Percentiles rank a stretch among this genome's conserved stretches.
Evolutionary conservation across 768 basidiomycete genomes (phyloP).

Genomic region (Termitomyces sp.): DNA sequence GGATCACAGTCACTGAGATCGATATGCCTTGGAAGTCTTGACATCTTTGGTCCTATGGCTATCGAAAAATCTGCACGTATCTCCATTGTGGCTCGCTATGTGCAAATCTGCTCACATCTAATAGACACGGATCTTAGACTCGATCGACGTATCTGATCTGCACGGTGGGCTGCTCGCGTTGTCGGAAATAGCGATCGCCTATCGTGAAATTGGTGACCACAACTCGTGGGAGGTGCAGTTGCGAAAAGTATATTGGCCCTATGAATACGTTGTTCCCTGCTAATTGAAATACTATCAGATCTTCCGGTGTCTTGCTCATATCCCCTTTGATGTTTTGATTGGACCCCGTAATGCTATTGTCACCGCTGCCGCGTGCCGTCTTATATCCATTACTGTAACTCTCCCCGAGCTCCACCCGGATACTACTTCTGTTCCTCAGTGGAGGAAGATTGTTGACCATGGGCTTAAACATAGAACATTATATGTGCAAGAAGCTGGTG

Average conservation of each 20-base stretch:
- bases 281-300: conserved; percentile 42
- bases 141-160: conserved; percentile 65
- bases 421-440: conserved; percentile 48
- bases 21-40: conserved; percentile 63
- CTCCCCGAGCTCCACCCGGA: conserved; percentile 43
- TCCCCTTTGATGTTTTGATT: conserved; percentile 59
- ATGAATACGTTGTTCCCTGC: background rate
- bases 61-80: conserved; percentile 46
- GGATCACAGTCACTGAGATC: conserved; percentile 72
- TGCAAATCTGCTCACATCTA: background rate
- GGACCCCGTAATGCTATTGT: conserved; percentile 71
- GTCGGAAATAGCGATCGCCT: conserved; percentile 68
- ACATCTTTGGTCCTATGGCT: conserved; percentile 46
- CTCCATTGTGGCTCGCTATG: conserved; percentile 4
- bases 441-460: conserved; percentile 68
- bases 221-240: conserved; percentile 33
- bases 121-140: conserved; percentile 56
- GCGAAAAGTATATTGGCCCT: conserved; percentile 40
- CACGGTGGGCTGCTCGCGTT: conserved; percentile 83
- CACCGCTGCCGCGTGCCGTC: conserved; percentile 64
- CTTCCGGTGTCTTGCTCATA: conserved; percentile 51
- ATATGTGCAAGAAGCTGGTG: conserved; percentile 74
- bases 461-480: conserved; percentile 65
- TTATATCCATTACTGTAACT: conserved; percentile 69
- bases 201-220: conserved; percentile 30